Base-by-base conservation (phyloP, 2,329 filamentous ascomycete genomes). In the Sporothrix brasiliensis region DNA sequence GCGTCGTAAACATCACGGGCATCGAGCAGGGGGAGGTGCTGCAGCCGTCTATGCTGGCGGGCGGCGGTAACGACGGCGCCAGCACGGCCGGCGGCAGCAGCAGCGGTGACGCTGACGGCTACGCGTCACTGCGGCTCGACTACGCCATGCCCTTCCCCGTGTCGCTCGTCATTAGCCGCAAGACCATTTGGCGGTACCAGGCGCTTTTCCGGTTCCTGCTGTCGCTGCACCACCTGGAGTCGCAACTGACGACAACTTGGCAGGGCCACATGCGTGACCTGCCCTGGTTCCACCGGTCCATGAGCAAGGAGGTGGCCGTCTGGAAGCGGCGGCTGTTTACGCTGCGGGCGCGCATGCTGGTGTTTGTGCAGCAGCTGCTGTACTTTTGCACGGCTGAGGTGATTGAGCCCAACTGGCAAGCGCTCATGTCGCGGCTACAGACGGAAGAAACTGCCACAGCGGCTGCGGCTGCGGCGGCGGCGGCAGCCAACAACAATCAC, bases 311-410 rank as follows among this genome's bases (percentile, higher is more conserved):
- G 41, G 86, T 98, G 14, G 94, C 97, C 80, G 87, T 91, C 69
- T 98, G 94, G 93, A 99, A 99, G 79, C 88, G 94, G 53, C 87
- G 92, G 41, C 93, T 94, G 0, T 98, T 93, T 90, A 97, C 93
- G 2, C 81, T 99, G 70, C 88, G 95, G 47, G 93, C 94, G 2
- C 88, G 95, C 63, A 99, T 99, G 95, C 85, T 98, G 10, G 92
- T 97, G 10, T 99, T 98, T 77, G 93, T 98, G 2, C 95, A 99
- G 80, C 95, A 99, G 79, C 84, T 98, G 50, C 86, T 97, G 6
- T 99, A 98, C 80, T 99, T 97, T 79, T 98, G 93, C 81, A 98
- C 95, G 0, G 89, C 93, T 0, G 95, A 99, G 80, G 95, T 99
- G 69, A 96, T 99, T 69, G 95, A 99, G 79, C 95, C 94, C 3